phyloP scores from a whole-genome alignment of 2,329 filamentous ascomycete species.

The Sclerotinia glacialis region DNA sequence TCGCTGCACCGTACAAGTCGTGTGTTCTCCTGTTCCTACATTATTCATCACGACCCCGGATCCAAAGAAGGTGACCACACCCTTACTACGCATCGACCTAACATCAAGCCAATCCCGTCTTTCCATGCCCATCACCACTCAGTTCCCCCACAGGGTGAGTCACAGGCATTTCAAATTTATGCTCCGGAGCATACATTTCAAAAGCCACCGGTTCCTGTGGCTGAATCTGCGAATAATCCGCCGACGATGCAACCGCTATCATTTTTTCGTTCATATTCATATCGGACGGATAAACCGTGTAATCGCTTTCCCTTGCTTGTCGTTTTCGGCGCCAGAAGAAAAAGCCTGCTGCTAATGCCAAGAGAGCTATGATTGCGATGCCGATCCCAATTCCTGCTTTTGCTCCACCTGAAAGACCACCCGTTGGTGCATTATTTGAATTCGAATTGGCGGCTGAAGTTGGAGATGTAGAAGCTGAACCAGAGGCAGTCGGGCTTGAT shows the following conservation, averaged over 20 bases:
- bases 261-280: neutral
- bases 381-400: constrained; percentile 14
- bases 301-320: neutral
- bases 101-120: neutral
- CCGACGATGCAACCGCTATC: neutral
- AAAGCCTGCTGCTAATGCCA: neutral
- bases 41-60: neutral
- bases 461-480: neutral
- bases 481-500: neutral
- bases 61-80: neutral
- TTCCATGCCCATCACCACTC: neutral
- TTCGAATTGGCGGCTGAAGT: neutral
- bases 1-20: neutral
- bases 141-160: neutral
- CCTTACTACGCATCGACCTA: neutral
- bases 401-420: neutral
- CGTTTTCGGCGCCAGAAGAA: constrained; percentile 11
- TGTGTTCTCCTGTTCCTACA: too few species aligned
- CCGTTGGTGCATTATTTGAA: neutral
- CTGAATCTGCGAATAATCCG: neutral
- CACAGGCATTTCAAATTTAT: neutral
- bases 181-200: constrained; percentile 17
- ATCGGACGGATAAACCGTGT: neutral
- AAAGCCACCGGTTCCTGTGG: neutral
- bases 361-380: neutral